Evolutionary conservation across 2,329 filamentous ascomycete species (phyloP), one percentile per base, ranked within the genome.

Genomic region (Sodiomyces alkalinus): DNA sequence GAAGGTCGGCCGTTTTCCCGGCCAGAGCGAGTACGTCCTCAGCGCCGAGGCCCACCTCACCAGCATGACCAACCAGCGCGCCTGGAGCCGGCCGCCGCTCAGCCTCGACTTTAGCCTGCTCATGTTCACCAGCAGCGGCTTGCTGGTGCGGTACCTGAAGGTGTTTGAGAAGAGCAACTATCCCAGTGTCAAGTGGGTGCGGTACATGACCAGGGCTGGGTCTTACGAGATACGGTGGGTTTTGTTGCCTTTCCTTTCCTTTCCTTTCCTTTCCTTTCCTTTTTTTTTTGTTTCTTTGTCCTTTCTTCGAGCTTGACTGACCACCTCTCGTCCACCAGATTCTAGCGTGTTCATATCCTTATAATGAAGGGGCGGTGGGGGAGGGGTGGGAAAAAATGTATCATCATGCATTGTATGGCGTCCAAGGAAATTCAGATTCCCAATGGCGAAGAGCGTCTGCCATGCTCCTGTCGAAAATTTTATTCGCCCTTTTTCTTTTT

Each of bases 101-200:
- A 94, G 76, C 53, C 59, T 98, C 53, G 90, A 74, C 53, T 98
- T 98, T 48, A 90, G 80, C 38, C 56, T 98, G 44, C 65, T 98
- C 45, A 98, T 98, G 92, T 98, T 98, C 49, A 98, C 90, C 13
- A 93, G 83, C 48, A 92, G 80, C 1, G 90, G 90, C 1, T 51
- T 98, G 47, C 50, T 98, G 39, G 90, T 98, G 32, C 65, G 92
- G 27, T 98, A 98, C 52, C 58, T 98, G 33, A 98, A 98, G 58
- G 90, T 98, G 2, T 98, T 98, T 59, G 90, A 98, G 61, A 98
- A 98, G 74, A 90, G 73, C 55, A 96, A 96, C 55, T 98, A 98
- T 52, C 92, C 81, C 37, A 93, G 85, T 48, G 90, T 98, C 27
- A 98, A 98, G 56, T 98, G 90, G 90, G 90, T 98, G 43, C 66